Evolutionary conservation across 768 basidiomycete genomes (phyloP), one percentile per base, ranked within the genome.

Genomic region (Lactarius tabidus): DNA sequence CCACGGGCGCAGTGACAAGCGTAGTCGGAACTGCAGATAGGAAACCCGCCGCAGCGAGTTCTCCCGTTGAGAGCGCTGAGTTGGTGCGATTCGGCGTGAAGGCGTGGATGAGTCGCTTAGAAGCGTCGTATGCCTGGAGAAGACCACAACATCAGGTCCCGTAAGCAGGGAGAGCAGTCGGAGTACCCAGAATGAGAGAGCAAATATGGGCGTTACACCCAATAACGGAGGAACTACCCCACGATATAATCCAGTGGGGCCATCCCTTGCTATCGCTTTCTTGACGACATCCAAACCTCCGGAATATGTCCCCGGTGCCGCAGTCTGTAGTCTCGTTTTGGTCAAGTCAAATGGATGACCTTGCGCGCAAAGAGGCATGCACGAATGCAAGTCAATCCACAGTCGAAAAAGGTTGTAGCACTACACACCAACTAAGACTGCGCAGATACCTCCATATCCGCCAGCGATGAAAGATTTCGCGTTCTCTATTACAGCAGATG

Each of bases 301-400:
- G 45, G 82, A 93, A 78, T 99, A 99, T 54, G 85, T 82, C 5
- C 97, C 95, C 12, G 90, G 85, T 18, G 85, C 70, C 12, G 97
- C 96, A 6, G 97, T 98, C 77, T 99, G 97, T 66, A 99, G 76
- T 52, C 96, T 84, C n/a, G 92, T 94, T 79, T 95, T 95, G 64
- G 93, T 97, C 72, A 98, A 79, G 78, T 99, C 97, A 74, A 98
- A 99, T 10, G 97, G 97, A 73, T 99, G 97, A 1, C 97, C 96
- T 93, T 45, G 12, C 12, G 31, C 10, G 15, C n/a, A 28, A 17
- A 48, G 20, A 10, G 15, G 57, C 18, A 33, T 10, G n/a, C 29
- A 39, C 14, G 51, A 56, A 67, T 18, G 33, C 48, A 26, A 8
- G 39, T 48, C 33, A 31, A 29, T n/a, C 48, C 18, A 53, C 15